Base-by-base conservation (phyloP, 1,139 yeast species). In the Petasospora fabianii region DNA sequence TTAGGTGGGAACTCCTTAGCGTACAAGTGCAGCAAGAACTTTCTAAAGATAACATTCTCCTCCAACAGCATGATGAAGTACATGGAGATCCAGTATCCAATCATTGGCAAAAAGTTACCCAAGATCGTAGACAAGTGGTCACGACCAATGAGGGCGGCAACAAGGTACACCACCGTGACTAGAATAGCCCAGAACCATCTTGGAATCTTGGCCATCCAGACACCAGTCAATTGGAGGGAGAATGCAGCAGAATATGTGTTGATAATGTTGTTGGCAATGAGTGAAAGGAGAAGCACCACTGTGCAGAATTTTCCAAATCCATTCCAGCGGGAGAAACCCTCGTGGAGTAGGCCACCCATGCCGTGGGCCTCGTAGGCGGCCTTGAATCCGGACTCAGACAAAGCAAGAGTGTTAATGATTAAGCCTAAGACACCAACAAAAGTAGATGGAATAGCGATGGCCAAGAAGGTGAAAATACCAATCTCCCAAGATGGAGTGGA, bases 61-160 rank as follows among this genome's bases (percentile, higher is more conserved):
- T 85, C 90, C 3, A 85, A 47, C 33, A 87, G 62, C 38, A 87
- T 62, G 20, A 77, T 75, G 53, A 84, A 77, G 61, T 87, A 88
- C 66, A 88, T 85, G 38, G 92, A 79, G 38, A 85, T 75, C 97
- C 97, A 88, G 64, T 88, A 88, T 1, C 96, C 96, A 45, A 88
- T 77, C 96, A 88, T 87, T 9, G 97, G 96, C 51, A 88, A 68
- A 65, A 88, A 88, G 56, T 87, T 88, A n/a, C 88, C 78, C 55
- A 88, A 67, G 46, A 87, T 86, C 4, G 79, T 71, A 33, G 88
- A 72, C 58, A 88, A 84, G 52, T 80, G 77, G 59, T 84, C 68
- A 53, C 86, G 73, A 10, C 97, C 97, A 11, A 78, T 92, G 38
- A 83, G 57, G 1, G 92, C 82, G 58, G 84, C 73, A 2, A 83